Conservation (phyloP, 2,329 filamentous ascomycete species). For the Hypoxylon sp. region DNA sequence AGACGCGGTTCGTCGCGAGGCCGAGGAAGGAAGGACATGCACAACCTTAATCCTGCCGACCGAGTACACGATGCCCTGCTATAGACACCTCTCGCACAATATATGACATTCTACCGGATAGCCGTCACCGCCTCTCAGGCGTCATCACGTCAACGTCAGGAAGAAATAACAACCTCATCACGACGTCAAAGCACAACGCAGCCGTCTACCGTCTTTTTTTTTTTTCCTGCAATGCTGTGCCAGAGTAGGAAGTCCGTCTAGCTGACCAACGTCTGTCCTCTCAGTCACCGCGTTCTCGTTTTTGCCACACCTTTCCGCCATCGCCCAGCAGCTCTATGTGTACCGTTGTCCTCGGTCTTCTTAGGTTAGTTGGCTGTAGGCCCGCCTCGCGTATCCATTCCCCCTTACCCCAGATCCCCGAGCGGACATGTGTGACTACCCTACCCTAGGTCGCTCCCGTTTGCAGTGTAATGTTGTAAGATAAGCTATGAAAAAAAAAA, state of each 20-base stretch:
- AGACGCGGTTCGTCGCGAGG: not conserved
- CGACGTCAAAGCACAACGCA: not conserved
- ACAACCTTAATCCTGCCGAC: not conserved
- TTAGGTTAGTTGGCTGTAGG: not conserved
- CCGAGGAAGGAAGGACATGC: conserved; percentile 3
- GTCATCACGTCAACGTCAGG: not conserved
- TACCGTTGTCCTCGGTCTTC: conserved; percentile 7
- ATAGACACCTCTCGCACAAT: conserved; percentile 23
- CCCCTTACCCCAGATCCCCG: not conserved
- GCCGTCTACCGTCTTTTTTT: not conserved
- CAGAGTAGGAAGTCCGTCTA: not conserved
- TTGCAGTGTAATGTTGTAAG: too few relatives aligned
- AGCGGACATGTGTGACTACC: conserved; percentile 8
- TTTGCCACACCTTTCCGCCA: conserved; percentile 23
- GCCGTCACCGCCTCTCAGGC: conserved; percentile 14
- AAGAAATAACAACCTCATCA: not conserved
- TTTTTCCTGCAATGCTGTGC: not conserved
- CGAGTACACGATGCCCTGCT: not conserved
- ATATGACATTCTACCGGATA: not conserved
- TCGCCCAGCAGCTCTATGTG: not conserved
- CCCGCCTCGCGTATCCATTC: not conserved
- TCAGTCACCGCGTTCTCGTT: conserved; percentile 4
- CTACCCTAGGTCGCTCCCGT: too few relatives aligned
- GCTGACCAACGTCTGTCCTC: conserved; percentile 30
- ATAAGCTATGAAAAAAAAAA: conserved; percentile 2